phyloP scores from a whole-genome alignment of 2,329 filamentous ascomycete genomes.

The Cryphonectria japonica region DNA sequence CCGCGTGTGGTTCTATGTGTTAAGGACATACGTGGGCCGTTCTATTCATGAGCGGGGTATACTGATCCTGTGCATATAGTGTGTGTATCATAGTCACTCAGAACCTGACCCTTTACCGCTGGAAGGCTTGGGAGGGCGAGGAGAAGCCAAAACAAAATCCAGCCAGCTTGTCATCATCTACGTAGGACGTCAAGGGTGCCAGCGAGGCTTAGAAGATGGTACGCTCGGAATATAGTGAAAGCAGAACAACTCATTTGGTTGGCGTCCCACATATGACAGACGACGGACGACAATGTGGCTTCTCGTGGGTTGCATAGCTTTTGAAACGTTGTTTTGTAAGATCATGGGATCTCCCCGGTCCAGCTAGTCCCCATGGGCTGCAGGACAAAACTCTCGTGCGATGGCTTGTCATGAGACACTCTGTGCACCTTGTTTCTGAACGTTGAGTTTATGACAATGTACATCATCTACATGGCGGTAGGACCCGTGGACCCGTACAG shows the following conservation, averaged over 20 bases:
- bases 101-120: not conserved
- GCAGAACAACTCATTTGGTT: not conserved
- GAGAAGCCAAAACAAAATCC: too few species aligned
- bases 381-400: not conserved
- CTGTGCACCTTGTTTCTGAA: not conserved
- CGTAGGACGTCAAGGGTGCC: not conserved
- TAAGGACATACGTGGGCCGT: not conserved
- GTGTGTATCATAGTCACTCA: not conserved
- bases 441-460: not conserved
- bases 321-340: not conserved
- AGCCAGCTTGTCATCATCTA: not conserved
- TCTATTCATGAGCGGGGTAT: not conserved
- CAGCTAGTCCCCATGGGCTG: not conserved
- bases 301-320: not conserved
- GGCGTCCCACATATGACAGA: not conserved
- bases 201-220: not conserved
- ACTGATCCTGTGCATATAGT: not conserved
- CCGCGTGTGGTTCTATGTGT: not conserved
- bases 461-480: not conserved
- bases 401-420: not conserved
- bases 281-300: not conserved
- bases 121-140: not conserved
- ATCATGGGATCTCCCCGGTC: not conserved
- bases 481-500: not conserved
- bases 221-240: not conserved